Evolutionary conservation across 768 basidiomycete genomes (phyloP).

Genomic region (Suillus paluster): DNA sequence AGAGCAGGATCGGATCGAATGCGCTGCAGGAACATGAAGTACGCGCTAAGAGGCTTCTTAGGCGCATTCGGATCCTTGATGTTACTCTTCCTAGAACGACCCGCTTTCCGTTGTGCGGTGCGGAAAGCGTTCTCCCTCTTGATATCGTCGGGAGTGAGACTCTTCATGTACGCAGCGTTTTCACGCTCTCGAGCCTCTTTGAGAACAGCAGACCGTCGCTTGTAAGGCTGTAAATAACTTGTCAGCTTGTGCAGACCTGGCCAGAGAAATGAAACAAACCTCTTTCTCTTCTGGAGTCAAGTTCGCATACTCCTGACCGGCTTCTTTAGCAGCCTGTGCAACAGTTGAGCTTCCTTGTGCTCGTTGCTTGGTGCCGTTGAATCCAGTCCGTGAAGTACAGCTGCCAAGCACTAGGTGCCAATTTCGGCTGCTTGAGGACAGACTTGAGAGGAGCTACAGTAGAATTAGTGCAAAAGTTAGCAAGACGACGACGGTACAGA

Average conservation of each 20-base stretch:
- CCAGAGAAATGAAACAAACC: conserved; percentile 48
- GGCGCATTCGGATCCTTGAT: conserved; percentile 97
- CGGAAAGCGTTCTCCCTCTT: conserved; percentile 92
- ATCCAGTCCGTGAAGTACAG: conserved; percentile 97
- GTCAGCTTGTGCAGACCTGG: conserved; percentile 18
- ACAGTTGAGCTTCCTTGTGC: conserved; percentile 89
- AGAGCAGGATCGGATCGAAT: conserved; percentile 80
- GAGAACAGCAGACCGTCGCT: conserved; percentile 78
- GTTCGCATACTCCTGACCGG: conserved; percentile 86
- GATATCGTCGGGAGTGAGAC: conserved; percentile 92
- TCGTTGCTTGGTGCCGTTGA: conserved; percentile 79
- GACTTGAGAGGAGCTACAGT: conserved; percentile 71
- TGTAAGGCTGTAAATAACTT: conserved; percentile 68
- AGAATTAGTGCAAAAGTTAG: conserved; percentile 31
- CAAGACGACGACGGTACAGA: conserved; percentile 32
- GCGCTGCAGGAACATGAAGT: conserved; percentile 93
- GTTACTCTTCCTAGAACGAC: conserved; percentile 91
- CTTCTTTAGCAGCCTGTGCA: conserved; percentile 94
- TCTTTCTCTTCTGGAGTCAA: conserved; percentile 83
- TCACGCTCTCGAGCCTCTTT: conserved; percentile 88
- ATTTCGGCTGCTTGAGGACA: conserved; percentile 82
- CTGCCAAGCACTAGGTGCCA: conserved; percentile 95
- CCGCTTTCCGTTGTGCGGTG: conserved; percentile 90
- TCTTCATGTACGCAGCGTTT: conserved; percentile 82
- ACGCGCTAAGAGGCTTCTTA: conserved; percentile 93